A percentile compares a stretch with the other conserved stretches of the same genome.
Conservation (phyloP, 805 yeast species). For the Schizosaccharomyces osmophilus region DNA sequence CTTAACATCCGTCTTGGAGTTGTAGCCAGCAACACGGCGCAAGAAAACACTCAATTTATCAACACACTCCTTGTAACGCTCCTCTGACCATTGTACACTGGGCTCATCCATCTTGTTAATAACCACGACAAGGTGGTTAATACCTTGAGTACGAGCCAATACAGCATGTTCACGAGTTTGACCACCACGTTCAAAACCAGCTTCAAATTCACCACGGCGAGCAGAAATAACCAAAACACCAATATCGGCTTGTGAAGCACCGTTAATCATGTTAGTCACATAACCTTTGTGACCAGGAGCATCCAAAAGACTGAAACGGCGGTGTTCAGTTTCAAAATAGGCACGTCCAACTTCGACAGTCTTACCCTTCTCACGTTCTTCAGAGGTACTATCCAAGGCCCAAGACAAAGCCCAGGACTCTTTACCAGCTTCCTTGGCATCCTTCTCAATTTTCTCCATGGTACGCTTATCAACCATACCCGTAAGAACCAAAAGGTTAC, state of each 20-base stretch:
- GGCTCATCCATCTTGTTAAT: constrained; percentile 97
- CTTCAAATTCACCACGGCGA: constrained; percentile 97
- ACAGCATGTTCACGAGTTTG: constrained; percentile 96
- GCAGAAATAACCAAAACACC: constrained; percentile 94
- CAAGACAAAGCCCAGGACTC: constrained; percentile 98
- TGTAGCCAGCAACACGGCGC: constrained; percentile 65
- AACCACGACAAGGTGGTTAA: constrained; percentile 65
- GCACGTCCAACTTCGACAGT: constrained; percentile 98
- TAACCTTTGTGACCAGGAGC: constrained; percentile 99
- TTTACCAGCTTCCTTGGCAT: constrained; percentile 97
- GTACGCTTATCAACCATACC: constrained; percentile 98
- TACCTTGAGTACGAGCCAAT: constrained; percentile 75
- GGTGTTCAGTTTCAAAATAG: constrained; percentile 87
- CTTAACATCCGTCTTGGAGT: constrained; percentile 53
- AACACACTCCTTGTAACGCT: constrained; percentile 88
- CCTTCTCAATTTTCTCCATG: constrained; percentile 90
- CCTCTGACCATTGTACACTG: constrained; percentile 87
- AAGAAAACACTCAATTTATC: constrained; percentile 52
- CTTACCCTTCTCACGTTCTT: constrained; percentile 96
- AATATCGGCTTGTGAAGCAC: constrained; percentile 98
- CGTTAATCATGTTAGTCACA: constrained; percentile 97
- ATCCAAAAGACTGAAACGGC: constrained; percentile 92
- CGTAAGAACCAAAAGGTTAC: constrained; percentile 74
- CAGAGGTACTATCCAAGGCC: constrained; percentile 98
- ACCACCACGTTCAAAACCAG: constrained; percentile 97